Evolutionary conservation across 768 basidiomycete genomes (phyloP), one percentile per base, ranked within the genome.

Genomic region (Lentinula edodes): DNA sequence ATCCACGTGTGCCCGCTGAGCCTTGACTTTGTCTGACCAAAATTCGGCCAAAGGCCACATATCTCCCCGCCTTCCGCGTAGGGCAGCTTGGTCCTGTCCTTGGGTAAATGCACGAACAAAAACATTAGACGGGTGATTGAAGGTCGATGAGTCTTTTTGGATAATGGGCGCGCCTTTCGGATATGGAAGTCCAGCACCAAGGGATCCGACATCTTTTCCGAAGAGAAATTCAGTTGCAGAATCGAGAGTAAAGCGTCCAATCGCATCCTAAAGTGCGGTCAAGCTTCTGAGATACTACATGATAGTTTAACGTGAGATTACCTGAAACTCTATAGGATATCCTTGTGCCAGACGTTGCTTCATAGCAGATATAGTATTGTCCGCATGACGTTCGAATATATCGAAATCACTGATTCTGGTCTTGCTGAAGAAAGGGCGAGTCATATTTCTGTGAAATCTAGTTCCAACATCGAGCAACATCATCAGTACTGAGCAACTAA

Each of bases 201-300:
- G 79, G 3, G 80, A 80, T 43, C 68, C 68, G 12, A 84, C 77
- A 52, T 79, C 72, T 34, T 78, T 69, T 32, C 77, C 80, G 63
- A 86, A 85, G 32, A 86, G 77, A 64, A 85, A 87, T 51, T 83
- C 80, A 0, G 84, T 79, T 1, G 83, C 84, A 0, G 82, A 79
- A 68, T 86, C 85, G 54, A 86, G 72, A 0, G 85, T 86, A 69
- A 85, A 87, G 1, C 83, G 77, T 0, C 78, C 77, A 2, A 79
- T 76, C 58, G 81, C 73, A 58, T 85, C 84, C 80, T 84, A 35
- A 42, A 36, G 4, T 6, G 28, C 28, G 20, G 5, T 38, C 18
- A 18, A 38, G 15, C 1, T 45, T 16, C 10, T 35, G 76, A 75
- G 3, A 28, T 28, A 28, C 28, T 28, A 28, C 3, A 28, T 28